Conservation (phyloP, 2,329 filamentous ascomycete species). For the Teratosphaeria destructans region DNA sequence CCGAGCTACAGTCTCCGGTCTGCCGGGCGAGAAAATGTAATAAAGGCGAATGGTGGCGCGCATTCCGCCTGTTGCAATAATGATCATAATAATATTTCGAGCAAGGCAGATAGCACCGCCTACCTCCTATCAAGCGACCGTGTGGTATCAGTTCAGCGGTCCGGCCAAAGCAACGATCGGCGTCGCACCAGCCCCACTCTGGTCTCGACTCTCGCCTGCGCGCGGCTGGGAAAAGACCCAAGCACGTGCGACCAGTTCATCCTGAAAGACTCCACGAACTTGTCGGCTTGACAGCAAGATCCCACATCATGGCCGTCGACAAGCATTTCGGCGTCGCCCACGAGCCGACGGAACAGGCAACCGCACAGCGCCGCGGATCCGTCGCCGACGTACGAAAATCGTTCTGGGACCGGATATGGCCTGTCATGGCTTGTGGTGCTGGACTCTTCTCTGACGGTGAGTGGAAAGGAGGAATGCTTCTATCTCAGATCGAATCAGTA, state of each 20-base stretch:
- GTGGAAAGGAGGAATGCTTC: no score
- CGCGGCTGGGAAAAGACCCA: background rate
- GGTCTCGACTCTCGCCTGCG: background rate
- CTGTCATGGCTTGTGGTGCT: conserved; percentile 78
- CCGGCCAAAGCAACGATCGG: background rate
- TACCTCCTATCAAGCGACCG: background rate
- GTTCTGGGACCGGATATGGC: conserved; percentile 47
- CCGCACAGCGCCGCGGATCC: background rate
- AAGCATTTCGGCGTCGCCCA: background rate
- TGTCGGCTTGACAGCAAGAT: no score
- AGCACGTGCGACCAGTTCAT: background rate
- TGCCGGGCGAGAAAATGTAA: no score
- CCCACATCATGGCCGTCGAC: background rate
- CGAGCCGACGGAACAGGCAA: conserved; percentile 4
- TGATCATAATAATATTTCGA: background rate
- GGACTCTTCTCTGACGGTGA: conserved; percentile 73
- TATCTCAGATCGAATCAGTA: no score
- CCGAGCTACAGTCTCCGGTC: no score
- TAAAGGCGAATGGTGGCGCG: no score
- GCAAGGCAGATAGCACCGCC: background rate
- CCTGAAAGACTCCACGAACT: no score
- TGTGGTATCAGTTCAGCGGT: background rate
- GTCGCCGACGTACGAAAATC: conserved; percentile 13
- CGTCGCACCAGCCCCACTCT: background rate
- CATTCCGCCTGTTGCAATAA: no score